Percentiles rank a stretch among this genome's conserved stretches.
These are phyloP conservation scores for Crithidia expoeki DNA, from an alignment of 208 protist genomes.

Conservation along the genomic window DNA sequence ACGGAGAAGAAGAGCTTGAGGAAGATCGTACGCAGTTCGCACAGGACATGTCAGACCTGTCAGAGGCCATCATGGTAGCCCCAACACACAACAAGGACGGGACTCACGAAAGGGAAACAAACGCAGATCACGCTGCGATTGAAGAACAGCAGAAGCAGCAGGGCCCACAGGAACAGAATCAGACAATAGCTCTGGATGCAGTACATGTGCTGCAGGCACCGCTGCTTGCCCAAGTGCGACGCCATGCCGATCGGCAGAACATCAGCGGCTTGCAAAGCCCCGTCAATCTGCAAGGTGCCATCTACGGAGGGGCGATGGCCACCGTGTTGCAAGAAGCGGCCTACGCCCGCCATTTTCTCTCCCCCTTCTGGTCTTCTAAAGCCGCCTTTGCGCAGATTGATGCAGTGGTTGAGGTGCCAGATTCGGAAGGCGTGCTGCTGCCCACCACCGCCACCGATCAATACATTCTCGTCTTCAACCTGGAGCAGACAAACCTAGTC, in stretches of 20 bases:
- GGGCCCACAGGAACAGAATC: no score
- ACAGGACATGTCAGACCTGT: background rate
- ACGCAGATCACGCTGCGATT: background rate
- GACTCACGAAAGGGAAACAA: no score
- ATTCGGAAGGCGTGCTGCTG: conserved; percentile 31
- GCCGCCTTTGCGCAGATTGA: conserved; percentile 24
- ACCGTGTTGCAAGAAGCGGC: conserved; percentile 21
- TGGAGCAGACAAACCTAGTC: conserved; percentile 54
- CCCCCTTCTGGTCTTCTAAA: conserved; percentile 49
- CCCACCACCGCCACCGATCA: background rate
- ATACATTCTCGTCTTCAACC: conserved; percentile 50
- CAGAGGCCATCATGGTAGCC: background rate
- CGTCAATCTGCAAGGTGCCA: conserved; percentile 20
- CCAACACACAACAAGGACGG: background rate
- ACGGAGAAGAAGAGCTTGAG: conserved; percentile 37
- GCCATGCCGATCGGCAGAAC: background rate
- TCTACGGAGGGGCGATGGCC: conserved; percentile 40
- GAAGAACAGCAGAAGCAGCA: background rate
- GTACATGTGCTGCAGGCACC: no score
- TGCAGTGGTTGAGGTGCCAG: conserved; percentile 22
- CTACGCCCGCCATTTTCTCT: conserved; percentile 34
- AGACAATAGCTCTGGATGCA: no score
- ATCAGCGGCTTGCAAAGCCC: background rate
- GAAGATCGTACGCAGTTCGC: conserved; percentile 16
- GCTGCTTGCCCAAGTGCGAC: no score